phyloP scores from a whole-genome alignment of 495 filamentous ascomycete genomes.

The Gamarada debralockiae region DNA sequence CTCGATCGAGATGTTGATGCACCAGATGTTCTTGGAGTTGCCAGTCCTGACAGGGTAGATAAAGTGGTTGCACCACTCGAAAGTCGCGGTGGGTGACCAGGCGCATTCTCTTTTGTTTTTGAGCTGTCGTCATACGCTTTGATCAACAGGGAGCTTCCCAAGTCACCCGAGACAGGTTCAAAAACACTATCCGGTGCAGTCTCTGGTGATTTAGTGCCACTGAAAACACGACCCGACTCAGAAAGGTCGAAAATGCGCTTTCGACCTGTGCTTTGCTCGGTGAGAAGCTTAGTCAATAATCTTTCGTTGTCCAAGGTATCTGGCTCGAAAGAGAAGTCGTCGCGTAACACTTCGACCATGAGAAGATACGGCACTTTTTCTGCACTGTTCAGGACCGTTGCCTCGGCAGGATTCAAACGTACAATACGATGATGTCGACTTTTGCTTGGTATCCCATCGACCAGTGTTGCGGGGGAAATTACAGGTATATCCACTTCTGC shows the following conservation, averaged over 20 bases:
- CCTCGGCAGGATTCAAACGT: conserved; percentile 70
- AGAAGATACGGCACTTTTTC: conserved; percentile 74
- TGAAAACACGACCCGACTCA: conserved; percentile 36
- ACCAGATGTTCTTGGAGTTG: conserved; percentile 45
- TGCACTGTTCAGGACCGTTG: conserved; percentile 73
- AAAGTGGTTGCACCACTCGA: conserved; percentile 53
- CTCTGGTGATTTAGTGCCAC: conserved; percentile 27
- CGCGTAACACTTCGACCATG: conserved; percentile 70
- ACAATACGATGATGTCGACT: conserved; percentile 73
- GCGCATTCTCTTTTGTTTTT: conserved; percentile 11
- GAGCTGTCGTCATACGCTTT: conserved; percentile 42
- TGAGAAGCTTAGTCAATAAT: conserved; percentile 53
- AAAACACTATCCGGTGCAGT: conserved; percentile 66
- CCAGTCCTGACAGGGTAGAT: conserved; percentile 42
- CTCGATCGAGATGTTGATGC: conserved; percentile 54
- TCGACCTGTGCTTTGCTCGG: conserved; percentile 53
- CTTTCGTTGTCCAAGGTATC: conserved; percentile 59
- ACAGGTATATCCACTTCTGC: conserved; percentile 75
- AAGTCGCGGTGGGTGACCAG: conserved; percentile 38
- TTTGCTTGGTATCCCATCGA: conserved; percentile 56
- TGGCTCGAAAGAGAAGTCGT: conserved; percentile 74
- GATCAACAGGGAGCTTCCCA: conserved; percentile 63
- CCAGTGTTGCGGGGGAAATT: conserved; percentile 64
- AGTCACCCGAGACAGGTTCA: conserved; percentile 66
- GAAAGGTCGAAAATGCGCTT: conserved; percentile 69